Evolutionary conservation across 1,284 basidiomycete species (phyloP).

Genomic region (Bjerkandera adusta): DNA sequence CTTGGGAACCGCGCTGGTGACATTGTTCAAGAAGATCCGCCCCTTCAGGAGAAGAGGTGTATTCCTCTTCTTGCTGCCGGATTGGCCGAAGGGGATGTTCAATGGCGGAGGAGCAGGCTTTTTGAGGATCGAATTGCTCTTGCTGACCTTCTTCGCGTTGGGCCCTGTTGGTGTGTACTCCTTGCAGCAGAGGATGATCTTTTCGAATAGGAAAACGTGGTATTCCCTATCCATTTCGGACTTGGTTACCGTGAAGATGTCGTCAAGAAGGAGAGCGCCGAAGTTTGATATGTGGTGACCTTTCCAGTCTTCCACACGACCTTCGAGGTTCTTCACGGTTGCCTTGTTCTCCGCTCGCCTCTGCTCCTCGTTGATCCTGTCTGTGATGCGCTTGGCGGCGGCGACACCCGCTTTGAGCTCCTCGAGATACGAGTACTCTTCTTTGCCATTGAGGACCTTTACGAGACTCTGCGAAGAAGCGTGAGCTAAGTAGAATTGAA

Average conservation of each 20-base stretch:
- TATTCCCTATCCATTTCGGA: conserved; percentile 97
- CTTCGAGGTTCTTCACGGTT: conserved; percentile 87
- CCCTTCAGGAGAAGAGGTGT: conserved; percentile 91
- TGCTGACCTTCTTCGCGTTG: conserved; percentile 59
- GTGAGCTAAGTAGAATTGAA: conserved; percentile 9
- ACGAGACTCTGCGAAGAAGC: conserved; percentile 59
- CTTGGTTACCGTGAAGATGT: conserved; percentile 95
- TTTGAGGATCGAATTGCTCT: conserved; percentile 77
- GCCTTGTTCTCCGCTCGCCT: conserved; percentile 83
- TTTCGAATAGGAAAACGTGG: conserved; percentile 98
- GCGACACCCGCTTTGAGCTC: conserved; percentile 85
- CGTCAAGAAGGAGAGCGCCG: conserved; percentile 90
- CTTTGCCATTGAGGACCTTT: conserved; percentile 62
- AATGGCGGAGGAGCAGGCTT: conserved; percentile 47
- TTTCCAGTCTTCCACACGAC: conserved; percentile 98
- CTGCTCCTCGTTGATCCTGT: conserved; percentile 95
- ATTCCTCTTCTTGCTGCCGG: conserved; percentile 66
- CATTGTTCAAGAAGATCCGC: conserved; percentile 96
- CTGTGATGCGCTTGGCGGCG: conserved; percentile 90
- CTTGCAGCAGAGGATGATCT: conserved; percentile 99
- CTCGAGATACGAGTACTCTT: conserved; percentile 71
- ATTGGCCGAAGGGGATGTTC: conserved; percentile 42
- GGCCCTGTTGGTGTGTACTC: conserved; percentile 56
- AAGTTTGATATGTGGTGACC: conserved; percentile 95
- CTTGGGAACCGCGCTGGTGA: conserved; percentile 73